Conservation (phyloP, 2,329 filamentous ascomycete genomes). For the Sporothrix dimorphospora region DNA sequence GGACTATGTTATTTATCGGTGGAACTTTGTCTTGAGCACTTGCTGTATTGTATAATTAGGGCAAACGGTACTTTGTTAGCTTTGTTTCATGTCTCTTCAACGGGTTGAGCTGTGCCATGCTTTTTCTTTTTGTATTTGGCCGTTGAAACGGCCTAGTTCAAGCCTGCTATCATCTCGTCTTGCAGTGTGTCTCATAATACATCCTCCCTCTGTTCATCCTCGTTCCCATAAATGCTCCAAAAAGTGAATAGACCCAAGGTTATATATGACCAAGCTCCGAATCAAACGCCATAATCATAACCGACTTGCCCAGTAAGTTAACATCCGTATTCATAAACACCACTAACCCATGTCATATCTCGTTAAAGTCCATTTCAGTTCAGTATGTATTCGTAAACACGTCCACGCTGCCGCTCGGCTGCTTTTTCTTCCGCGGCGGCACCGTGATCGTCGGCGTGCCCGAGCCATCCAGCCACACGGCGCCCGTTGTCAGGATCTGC, state of each 20-base stretch:
- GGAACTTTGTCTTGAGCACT: slow-evolving; percentile 11
- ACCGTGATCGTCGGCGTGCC: slow-evolving; percentile 56
- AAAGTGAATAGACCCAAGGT: no score
- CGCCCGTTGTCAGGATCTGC: slow-evolving; percentile 58
- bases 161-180: background rate
- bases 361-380: background rate
- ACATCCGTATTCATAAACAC: background rate
- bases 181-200: slow-evolving; percentile 1
- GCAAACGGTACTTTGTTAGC: slow-evolving; percentile 1
- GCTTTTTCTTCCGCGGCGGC: slow-evolving; percentile 38
- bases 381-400: slow-evolving; percentile 3
- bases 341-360: background rate
- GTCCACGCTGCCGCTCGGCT: background rate
- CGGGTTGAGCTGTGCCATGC: background rate
- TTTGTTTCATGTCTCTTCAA: background rate
- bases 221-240: background rate
- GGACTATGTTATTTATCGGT: background rate
- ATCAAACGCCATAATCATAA: background rate
- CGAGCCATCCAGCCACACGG: slow-evolving; percentile 68
- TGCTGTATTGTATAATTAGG: slow-evolving; percentile 28
- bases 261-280: no score
- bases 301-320: background rate
- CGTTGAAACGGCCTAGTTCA: background rate
- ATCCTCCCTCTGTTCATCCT: slow-evolving; percentile 6
- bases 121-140: background rate